A percentile compares a stretch with the other conserved stretches of the same genome.
These are phyloP conservation scores for Aphanomyces euteiches DNA, from an alignment of 352 stramenopile species.

Conservation along the genomic window DNA sequence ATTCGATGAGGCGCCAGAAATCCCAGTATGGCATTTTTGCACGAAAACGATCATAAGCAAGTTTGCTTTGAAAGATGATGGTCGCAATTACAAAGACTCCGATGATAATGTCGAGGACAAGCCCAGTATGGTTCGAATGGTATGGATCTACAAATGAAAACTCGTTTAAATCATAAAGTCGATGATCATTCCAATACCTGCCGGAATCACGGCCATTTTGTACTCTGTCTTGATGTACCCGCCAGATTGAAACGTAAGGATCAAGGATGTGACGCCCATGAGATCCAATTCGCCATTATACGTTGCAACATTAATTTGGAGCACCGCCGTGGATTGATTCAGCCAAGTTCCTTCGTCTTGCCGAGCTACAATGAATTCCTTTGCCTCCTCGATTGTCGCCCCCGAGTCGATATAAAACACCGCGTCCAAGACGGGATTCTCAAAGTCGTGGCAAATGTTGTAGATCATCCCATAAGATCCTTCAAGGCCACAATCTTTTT, in stretches of 20 bases:
- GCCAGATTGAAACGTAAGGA: conserved; percentile 38
- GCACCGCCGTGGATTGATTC: conserved; percentile 40
- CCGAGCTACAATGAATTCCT: conserved; percentile 32
- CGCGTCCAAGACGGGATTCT: conserved; percentile 31
- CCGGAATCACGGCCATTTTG: background rate
- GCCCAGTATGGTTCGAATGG: conserved; percentile 15
- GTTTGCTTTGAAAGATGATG: conserved; percentile 28
- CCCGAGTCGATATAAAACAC: conserved; percentile 45
- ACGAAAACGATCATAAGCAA: conserved; percentile 27
- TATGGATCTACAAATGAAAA: conserved; percentile 42
- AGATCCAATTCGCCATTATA: conserved; percentile 55
- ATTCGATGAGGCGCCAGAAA: conserved; percentile 33
- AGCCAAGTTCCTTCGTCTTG: conserved; percentile 42
- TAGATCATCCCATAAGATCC: conserved; percentile 44
- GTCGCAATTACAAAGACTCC: conserved; percentile 36
- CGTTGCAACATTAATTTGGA: conserved; percentile 45
- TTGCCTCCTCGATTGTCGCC: conserved; percentile 38
- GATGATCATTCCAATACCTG: background rate
- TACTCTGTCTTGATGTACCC: conserved; percentile 33
- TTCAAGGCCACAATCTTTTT: conserved; percentile 35
- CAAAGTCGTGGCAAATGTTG: conserved; percentile 43
- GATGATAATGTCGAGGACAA: conserved; percentile 42
- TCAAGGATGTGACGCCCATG: conserved; percentile 44
- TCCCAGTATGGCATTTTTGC: conserved; percentile 9
- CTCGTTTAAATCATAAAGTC: conserved; percentile 34